Evolutionary conservation across 495 filamentous ascomycete species (phyloP), one percentile per base, ranked within the genome.

Genomic region (Aspergillus taichungensis): DNA sequence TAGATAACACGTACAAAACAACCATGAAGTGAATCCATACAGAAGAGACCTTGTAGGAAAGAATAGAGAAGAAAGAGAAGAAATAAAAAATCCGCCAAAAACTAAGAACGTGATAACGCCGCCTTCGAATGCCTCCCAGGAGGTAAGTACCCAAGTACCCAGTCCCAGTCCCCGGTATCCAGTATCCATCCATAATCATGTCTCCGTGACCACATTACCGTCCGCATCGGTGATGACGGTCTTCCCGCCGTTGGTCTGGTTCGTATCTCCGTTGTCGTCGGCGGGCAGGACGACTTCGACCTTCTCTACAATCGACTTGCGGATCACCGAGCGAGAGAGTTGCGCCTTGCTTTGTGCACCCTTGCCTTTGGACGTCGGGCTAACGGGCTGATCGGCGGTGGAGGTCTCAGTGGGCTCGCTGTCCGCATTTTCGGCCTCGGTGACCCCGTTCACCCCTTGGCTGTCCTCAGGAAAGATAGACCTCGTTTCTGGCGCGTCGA

Each of bases 261-360:
- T 24, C 30, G 40, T 24, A 8, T 45, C 33, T 3, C 41, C 40
- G 3, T 46, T 43, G 27, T 59, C 49, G 11, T 64, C 63, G 11
- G 57, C 55, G 5, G 65, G 51, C 12, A 70, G 38, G 34, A 70
- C 35, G 13, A 69, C 52, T 42, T 66, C 54, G 12, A 70, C 34
- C 43, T 70, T 62, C 42, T 70, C 67, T n/a, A 70, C 62, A 24
- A 68, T 44, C 2, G 67, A 57, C 37, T 70, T 70, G 35, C 62
- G 63, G 29, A 36, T 61, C 37, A 59, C 58, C 1, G 67, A 66
- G 9, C 56, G 55, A 3, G 54, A 43, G 13, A 57, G 45, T 35
- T 55, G 53, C 11, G 49, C 36, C 33, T 37, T 50, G 30, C 42
- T 45, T 28, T 55, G 49, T 8, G 43, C 28, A 29, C 14, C 34